These are phyloP conservation scores for Colletotrichum spinosum DNA, from an alignment of 2,329 filamentous ascomycete species.

Conservation along the genomic window DNA sequence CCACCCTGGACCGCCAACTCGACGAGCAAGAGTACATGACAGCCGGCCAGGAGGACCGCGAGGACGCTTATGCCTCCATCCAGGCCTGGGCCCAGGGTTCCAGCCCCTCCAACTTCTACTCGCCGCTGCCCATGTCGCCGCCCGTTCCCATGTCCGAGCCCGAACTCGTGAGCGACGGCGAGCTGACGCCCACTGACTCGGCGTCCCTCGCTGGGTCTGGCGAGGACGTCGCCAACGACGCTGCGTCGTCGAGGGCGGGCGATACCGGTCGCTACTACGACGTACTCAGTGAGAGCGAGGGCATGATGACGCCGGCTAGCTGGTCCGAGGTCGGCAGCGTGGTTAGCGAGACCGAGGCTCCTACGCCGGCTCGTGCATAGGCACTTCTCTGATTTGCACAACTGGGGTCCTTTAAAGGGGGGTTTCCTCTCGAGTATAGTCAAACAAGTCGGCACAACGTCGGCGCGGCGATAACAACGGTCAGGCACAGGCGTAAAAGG, in stretches of 20 bases:
- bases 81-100: slow-evolving; percentile 73
- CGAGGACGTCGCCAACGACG: slow-evolving; percentile 60
- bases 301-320: slow-evolving; percentile 69
- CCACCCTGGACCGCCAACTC: slow-evolving; percentile 46
- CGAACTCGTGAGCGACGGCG: slow-evolving; percentile 63
- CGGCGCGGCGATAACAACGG: not conserved
- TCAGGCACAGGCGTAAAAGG: slow-evolving; percentile 27
- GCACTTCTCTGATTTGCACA: no score
- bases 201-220: slow-evolving; percentile 65
- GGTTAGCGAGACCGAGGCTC: slow-evolving; percentile 65
- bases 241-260: slow-evolving; percentile 49
- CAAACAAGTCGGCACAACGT: not conserved
- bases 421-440: slow-evolving; percentile 9
- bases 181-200: slow-evolving; percentile 70
- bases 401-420: slow-evolving; percentile 1
- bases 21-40: slow-evolving; percentile 64
- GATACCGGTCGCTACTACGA: slow-evolving; percentile 59
- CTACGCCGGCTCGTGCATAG: slow-evolving; percentile 46
- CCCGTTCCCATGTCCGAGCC: slow-evolving; percentile 62
- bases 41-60: slow-evolving; percentile 58
- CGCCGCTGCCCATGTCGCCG: slow-evolving; percentile 67
- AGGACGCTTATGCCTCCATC: slow-evolving; percentile 68
- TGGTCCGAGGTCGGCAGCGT: slow-evolving; percentile 76
- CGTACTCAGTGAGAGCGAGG: slow-evolving; percentile 70
- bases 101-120: slow-evolving; percentile 65